Evolutionary conservation across 768 basidiomycete genomes (phyloP).

Genomic region (Lactifluus hygrophoroides): DNA sequence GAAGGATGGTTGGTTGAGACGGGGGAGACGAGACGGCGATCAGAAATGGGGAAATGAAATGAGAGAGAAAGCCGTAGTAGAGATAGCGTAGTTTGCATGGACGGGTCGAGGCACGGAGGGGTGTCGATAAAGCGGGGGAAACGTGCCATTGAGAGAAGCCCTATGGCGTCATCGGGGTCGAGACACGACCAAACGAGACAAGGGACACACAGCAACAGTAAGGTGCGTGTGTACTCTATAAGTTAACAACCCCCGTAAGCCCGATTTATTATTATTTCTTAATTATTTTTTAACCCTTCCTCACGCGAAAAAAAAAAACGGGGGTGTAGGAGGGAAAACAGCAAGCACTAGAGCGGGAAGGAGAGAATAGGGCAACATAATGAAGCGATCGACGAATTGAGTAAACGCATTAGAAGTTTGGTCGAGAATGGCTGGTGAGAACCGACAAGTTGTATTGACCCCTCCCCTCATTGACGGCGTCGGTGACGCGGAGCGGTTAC

Average conservation of each 20-base stretch:
- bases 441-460: too few relatives aligned
- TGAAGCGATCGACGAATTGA: constrained; percentile 6
- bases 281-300: neutral
- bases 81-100: neutral
- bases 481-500: neutral
- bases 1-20: neutral
- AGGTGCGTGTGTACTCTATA: neutral
- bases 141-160: neutral
- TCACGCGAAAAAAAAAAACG: too few relatives aligned
- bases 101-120: constrained; percentile 16
- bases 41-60: neutral
- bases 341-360: neutral
- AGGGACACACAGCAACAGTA: neutral
- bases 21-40: neutral
- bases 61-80: neutral
- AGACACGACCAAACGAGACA: neutral
- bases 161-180: constrained; percentile 12
- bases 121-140: constrained; percentile 16
- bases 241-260: constrained; percentile 1
- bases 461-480: neutral
- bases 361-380: neutral
- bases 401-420: constrained; percentile 1
- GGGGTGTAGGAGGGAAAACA: too few relatives aligned
- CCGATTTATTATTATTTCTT: neutral
- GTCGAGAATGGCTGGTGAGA: neutral